phyloP scores from a whole-genome alignment of 2,329 filamentous ascomycete genomes.

The Alternaria rosae region DNA sequence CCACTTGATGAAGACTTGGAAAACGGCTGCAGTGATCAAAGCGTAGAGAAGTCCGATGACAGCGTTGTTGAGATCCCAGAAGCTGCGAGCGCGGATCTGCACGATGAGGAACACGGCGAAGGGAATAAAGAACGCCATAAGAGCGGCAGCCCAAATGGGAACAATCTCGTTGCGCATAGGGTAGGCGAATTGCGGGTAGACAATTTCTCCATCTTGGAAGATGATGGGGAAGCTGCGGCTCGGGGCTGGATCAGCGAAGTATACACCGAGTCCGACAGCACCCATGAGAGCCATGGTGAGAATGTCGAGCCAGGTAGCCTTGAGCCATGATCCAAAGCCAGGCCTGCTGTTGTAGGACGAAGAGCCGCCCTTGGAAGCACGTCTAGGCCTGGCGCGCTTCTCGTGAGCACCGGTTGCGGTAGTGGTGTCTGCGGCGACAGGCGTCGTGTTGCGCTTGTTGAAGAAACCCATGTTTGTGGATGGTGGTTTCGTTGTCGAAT shows the following conservation, averaged over 20 bases:
- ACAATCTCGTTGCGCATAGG: conserved; percentile 66
- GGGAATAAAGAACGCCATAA: conserved; percentile 70
- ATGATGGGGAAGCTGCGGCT: conserved; percentile 73
- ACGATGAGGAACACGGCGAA: conserved; percentile 70
- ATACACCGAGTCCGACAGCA: conserved; percentile 71
- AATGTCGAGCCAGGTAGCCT: conserved; percentile 71
- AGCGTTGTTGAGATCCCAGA: conserved; percentile 70
- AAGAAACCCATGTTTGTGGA: conserved; percentile 47
- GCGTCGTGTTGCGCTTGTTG: conserved; percentile 43
- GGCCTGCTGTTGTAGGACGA: conserved; percentile 52
- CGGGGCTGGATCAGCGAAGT: conserved; percentile 70
- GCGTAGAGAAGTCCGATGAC: conserved; percentile 73
- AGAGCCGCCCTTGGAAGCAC: conserved; percentile 18
- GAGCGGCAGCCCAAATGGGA: conserved; percentile 73
- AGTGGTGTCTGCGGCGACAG: conserved; percentile 47
- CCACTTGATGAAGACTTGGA: conserved; percentile 79
- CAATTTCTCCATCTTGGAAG: conserved; percentile 71
- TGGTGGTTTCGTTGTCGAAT: conserved; percentile 5
- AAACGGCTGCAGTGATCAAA: conserved; percentile 74
- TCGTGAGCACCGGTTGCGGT: conserved; percentile 41
- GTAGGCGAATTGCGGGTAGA: conserved; percentile 74
- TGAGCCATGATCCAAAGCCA: conserved; percentile 74
- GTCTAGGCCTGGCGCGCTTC: conserved; percentile 33
- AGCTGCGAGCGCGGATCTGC: conserved; percentile 68
- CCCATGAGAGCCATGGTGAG: conserved; percentile 72